Percentiles rank a stretch among this genome's conserved stretches.
Conservation (phyloP, 192 early-diverging fungal species). For the Gryganskiella cystojenkinii region DNA sequence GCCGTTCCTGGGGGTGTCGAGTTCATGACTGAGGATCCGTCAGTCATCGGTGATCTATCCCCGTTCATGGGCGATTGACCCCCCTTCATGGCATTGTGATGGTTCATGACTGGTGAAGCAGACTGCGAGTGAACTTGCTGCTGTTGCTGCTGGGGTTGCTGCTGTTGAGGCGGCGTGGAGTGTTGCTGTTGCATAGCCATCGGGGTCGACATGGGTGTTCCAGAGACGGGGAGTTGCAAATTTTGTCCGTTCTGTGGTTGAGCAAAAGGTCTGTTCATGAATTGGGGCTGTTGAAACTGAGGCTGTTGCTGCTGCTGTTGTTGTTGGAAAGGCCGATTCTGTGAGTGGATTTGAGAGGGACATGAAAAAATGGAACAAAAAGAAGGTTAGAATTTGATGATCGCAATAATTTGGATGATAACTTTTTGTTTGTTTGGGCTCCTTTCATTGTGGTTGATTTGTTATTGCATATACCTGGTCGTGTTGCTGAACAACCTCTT, state of each 20-base stretch:
- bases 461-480: constrained; percentile 9
- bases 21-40: constrained; percentile 7
- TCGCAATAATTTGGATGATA: no score
- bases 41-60: constrained; percentile 24
- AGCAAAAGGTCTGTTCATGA: constrained; percentile 20
- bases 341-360: constrained; percentile 13
- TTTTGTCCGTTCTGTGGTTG: constrained; percentile 25
- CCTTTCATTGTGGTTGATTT: background rate
- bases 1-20: constrained; percentile 3
- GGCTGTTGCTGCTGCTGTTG: no score
- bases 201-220: constrained; percentile 19
- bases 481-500: constrained; percentile 19
- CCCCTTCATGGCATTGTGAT: constrained; percentile 16
- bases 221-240: constrained; percentile 5
- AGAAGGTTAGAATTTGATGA: no score
- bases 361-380: background rate
- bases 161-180: background rate
- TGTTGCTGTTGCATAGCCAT: constrained; percentile 20
- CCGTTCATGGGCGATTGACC: constrained; percentile 17
- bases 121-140: constrained; percentile 23
- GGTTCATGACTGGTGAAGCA: constrained; percentile 26
- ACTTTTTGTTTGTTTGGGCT: background rate
- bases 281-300: constrained; percentile 26
- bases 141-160: constrained; percentile 30
- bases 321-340: constrained; percentile 31